Conservation (phyloP, 345 rosid species). For the Eucalyptus sideroxylon region DNA sequence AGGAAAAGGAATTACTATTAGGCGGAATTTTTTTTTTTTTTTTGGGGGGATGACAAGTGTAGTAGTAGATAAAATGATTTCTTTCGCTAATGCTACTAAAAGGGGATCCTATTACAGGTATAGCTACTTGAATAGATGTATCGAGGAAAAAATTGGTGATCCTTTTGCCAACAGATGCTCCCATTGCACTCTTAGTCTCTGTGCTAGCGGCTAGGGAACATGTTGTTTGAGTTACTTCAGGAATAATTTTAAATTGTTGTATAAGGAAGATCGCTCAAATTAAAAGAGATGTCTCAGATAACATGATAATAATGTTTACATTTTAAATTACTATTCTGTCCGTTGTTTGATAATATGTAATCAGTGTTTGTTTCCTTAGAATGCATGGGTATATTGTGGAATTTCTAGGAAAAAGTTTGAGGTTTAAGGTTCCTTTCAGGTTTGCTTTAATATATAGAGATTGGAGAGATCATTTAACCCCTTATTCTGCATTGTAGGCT, state of each 20-base stretch:
- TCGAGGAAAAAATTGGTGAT: background rate
- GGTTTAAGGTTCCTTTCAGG: background rate
- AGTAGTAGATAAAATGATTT: background rate
- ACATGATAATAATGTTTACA: background rate
- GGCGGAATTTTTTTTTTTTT: too few relatives aligned
- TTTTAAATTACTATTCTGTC: background rate
- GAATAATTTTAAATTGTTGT: background rate
- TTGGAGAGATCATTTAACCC: background rate
- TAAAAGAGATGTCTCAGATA: background rate
- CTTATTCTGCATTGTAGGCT: constrained; percentile 32
- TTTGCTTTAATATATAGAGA: background rate
- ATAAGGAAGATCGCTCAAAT: background rate
- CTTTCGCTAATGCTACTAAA: background rate
- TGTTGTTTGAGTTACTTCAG: background rate
- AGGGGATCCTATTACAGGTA: background rate
- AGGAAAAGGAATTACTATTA: background rate
- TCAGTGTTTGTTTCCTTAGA: background rate
- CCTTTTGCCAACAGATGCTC: background rate
- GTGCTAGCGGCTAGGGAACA: background rate
- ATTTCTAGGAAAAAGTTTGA: background rate
- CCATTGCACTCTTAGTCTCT: background rate
- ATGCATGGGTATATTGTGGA: background rate
- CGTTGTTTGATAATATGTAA: background rate
- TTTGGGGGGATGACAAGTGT: background rate
- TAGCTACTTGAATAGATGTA: background rate